Base-by-base conservation (phyloP, 768 basidiomycete genomes). In the Hortiboletus campestris region DNA sequence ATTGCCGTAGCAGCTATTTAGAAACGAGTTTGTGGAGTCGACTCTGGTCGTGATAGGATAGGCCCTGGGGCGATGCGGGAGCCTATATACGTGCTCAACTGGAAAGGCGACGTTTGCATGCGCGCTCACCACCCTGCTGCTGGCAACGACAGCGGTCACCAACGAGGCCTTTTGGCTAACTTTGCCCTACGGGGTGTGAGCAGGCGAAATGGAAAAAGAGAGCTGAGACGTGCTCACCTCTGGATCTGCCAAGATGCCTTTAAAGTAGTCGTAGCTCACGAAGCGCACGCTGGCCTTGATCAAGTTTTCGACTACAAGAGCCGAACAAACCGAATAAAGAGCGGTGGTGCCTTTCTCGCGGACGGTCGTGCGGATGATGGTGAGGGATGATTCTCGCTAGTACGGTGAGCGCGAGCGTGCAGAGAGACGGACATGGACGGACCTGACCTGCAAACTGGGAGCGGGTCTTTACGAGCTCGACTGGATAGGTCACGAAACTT, bases 211-310 rank as follows among this genome's bases (percentile, higher is more conserved):
- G 17, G 6, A 25, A 25, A 25, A 25, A 8, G 22, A 32, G 2
- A 20, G n/a, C n/a, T n/a, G 20, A 19, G 4, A 14, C 25, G n/a
- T 9, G 67, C 79, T 65, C 64, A 94, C 95, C 78, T 98, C 79
- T 7, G 84, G 65, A 71, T 98, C 94, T 42, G 89, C 90, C 43
- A 99, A 70, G 64, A 85, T 71, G 29, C 77, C 74, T 75, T 98
- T 98, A 77, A 94, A 95, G 67, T 88, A 80, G 68, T 98, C 95
- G 73, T 99, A 99, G 62, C 86, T 89, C 53, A 97, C 82, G 71
- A 99, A 99, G 41, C 97, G 81, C 36, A 99, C 95, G 4, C 95
- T 97, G 1, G 97, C 97, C 76, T 99, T 99, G 62, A 84, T 68
- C 0, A 94, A 82, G 70, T 98, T 98, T 13, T 96, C 97, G 14